Conservation (phyloP, 495 filamentous ascomycete genomes). For the Hypoxylon fragiforme region DNA sequence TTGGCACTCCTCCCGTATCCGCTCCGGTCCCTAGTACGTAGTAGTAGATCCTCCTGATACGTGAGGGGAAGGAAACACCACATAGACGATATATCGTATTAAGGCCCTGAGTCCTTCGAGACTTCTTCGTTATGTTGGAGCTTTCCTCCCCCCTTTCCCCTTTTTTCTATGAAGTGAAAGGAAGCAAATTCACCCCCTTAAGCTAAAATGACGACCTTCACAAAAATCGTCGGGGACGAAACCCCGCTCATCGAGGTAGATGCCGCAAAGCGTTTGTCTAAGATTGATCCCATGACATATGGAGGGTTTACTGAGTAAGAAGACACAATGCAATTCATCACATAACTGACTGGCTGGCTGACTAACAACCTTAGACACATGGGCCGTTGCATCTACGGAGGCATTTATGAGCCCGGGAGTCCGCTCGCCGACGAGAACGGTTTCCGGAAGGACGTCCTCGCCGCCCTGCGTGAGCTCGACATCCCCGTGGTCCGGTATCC, state of each 20-base stretch:
- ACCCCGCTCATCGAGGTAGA: conserved; percentile 64
- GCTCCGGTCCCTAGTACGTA: conserved; percentile 13
- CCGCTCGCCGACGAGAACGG: conserved; percentile 71
- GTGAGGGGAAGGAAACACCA: conserved; percentile 6
- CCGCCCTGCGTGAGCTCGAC: conserved; percentile 67
- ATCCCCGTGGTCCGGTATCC: conserved; percentile 78
- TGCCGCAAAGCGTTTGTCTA: conserved; percentile 60
- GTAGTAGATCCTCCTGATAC: no score
- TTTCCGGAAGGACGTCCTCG: conserved; percentile 74
- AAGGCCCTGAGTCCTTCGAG: no score
- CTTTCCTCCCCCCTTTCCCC: background rate
- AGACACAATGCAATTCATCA: background rate
- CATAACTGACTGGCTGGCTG: background rate
- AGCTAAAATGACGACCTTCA: conserved; percentile 68
- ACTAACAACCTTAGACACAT: conserved; percentile 60
- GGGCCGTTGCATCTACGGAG: conserved; percentile 84
- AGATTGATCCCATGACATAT: conserved; percentile 75
- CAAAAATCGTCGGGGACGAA: conserved; percentile 60
- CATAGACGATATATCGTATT: no score
- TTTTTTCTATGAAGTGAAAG: background rate
- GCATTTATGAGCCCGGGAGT: conserved; percentile 76
- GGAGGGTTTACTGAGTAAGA: conserved; percentile 73
- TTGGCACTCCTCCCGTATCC: conserved; percentile 17
- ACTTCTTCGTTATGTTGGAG: background rate
- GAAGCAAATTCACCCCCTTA: background rate